phyloP scores from a whole-genome alignment of 352 stramenopile species.

The Phytophthora kernoviae region DNA sequence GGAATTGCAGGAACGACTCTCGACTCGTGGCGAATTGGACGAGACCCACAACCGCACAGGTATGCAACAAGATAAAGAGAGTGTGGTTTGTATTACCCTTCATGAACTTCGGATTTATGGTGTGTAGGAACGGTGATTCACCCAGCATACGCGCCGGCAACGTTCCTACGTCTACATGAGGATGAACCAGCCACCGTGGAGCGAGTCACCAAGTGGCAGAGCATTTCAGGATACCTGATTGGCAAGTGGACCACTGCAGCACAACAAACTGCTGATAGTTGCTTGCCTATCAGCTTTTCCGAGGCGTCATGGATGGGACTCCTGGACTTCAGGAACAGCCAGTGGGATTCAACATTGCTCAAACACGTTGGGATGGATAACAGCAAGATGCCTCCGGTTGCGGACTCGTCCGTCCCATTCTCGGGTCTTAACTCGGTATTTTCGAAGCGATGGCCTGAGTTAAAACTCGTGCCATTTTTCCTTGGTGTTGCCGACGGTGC shows the following conservation, averaged over 20 bases:
- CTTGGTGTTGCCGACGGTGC: conserved; percentile 93
- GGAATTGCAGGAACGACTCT: conserved; percentile 49
- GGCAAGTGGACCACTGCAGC: conserved; percentile 77
- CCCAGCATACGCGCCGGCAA: conserved; percentile 88
- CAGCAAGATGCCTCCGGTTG: conserved; percentile 71
- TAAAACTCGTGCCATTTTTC: conserved; percentile 76
- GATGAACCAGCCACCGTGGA: conserved; percentile 49
- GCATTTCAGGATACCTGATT: conserved; percentile 88
- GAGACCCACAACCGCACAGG: conserved; percentile 77
- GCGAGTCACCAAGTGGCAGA: conserved; percentile 87
- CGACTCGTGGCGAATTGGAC: conserved; percentile 39
- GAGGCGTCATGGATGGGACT: conserved; percentile 96
- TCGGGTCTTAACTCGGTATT: conserved; percentile 55
- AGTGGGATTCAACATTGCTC: conserved; percentile 87
- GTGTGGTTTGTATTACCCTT: neutral
- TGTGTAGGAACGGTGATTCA: conserved; percentile 76
- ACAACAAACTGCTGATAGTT: conserved; percentile 21
- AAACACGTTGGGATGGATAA: conserved; percentile 73
- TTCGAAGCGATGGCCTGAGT: conserved; percentile 77
- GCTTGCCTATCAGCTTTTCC: conserved; percentile 90
- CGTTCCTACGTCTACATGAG: conserved; percentile 85
- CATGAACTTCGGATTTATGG: neutral
- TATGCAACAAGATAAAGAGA: conserved; percentile 1
- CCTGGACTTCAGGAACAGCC: conserved; percentile 85
- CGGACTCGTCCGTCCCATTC: conserved; percentile 72